A percentile compares a stretch with the other conserved stretches of the same genome.
Conservation (phyloP, 2,329 filamentous ascomycete species). For the Xylariaceae sp. region DNA sequence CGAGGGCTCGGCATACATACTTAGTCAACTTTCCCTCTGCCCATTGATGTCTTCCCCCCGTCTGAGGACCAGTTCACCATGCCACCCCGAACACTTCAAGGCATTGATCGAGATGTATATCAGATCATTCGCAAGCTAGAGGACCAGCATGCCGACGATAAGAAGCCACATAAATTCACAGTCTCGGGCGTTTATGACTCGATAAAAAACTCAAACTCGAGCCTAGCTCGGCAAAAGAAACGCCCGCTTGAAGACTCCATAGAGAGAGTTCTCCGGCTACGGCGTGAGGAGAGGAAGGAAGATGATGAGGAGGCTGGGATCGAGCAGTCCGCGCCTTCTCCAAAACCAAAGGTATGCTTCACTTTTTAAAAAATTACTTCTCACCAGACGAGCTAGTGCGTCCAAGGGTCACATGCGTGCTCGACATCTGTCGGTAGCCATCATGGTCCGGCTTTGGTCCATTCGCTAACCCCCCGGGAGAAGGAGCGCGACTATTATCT, state of each 20-base stretch:
- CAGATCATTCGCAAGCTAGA: conserved; percentile 73
- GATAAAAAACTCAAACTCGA: conserved; percentile 82
- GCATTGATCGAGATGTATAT: conserved; percentile 58
- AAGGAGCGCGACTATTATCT: conserved; percentile 30
- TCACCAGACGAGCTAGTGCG: too few relatives aligned
- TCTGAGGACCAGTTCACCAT: conserved; percentile 2
- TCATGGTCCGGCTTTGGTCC: neutral
- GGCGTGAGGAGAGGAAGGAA: conserved; percentile 58
- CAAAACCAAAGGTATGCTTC: conserved; percentile 26
- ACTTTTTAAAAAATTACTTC: too few relatives aligned
- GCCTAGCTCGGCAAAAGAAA: conserved; percentile 76
- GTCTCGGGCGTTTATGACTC: conserved; percentile 65
- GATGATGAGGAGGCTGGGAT: conserved; percentile 34
- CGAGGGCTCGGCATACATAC: too few relatives aligned
- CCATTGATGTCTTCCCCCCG: neutral
- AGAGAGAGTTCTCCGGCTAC: conserved; percentile 69
- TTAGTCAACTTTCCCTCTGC: neutral
- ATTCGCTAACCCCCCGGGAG: conserved; percentile 2
- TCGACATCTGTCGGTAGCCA: neutral
- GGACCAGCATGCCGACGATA: conserved; percentile 58
- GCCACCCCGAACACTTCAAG: conserved; percentile 12
- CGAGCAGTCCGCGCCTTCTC: conserved; percentile 24
- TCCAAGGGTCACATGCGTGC: neutral
- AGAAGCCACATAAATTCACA: conserved; percentile 47
- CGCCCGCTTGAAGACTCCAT: conserved; percentile 78